These are phyloP conservation scores for Pulicaria dysenterica DNA, from an alignment of 129 eudicot species.

Conservation along the genomic window DNA sequence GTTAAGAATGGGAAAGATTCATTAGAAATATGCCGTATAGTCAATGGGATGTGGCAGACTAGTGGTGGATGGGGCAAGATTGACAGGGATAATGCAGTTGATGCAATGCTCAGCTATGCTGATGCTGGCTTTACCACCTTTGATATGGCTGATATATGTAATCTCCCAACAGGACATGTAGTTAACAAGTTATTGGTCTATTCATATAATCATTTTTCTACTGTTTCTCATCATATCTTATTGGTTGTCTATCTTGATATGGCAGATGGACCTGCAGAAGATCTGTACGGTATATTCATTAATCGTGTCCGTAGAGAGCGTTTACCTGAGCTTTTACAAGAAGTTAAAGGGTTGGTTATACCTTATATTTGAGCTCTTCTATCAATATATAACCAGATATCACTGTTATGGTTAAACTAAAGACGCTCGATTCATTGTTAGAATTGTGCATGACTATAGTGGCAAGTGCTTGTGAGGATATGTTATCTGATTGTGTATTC, in stretches of 20 bases:
- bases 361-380: not conserved
- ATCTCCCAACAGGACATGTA: constrained; percentile 24
- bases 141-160: constrained; percentile 88
- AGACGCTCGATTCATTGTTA: not conserved
- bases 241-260: constrained; percentile 12
- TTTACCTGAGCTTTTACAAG: constrained; percentile 81
- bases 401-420: not conserved
- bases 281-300: constrained; percentile 90
- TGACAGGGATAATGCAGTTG: constrained; percentile 57
- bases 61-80: constrained; percentile 84
- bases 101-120: constrained; percentile 71
- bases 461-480: not conserved
- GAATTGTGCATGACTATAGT: not conserved
- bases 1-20: constrained; percentile 79
- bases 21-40: constrained; percentile 62
- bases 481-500: constrained; percentile 15
- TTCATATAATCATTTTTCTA: not conserved
- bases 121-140: constrained; percentile 72
- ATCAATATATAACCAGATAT: not conserved
- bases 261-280: constrained; percentile 99
- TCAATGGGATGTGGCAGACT: constrained; percentile 90
- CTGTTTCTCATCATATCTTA: not conserved
- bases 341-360: constrained; percentile 84
- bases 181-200: constrained; percentile 11
- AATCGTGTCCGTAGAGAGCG: constrained; percentile 98